A percentile compares a stretch with the other conserved stretches of the same genome.
phyloP scores from a whole-genome alignment of 148 eudicot genomes.

The Chenopodium berlandieri region DNA sequence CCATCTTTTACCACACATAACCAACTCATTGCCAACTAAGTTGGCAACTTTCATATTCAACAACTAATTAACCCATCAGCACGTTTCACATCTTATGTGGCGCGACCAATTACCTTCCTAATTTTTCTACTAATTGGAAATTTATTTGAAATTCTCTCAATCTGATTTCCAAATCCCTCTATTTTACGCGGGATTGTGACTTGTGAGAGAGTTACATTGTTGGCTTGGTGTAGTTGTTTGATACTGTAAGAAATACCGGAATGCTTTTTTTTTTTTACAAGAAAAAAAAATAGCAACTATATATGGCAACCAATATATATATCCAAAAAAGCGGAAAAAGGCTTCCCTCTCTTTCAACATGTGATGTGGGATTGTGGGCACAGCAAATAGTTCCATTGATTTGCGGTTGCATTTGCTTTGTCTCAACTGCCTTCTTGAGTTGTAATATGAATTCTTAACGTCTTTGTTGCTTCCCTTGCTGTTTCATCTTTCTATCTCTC shows the following conservation, averaged over 20 bases:
- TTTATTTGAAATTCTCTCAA: too few species aligned
- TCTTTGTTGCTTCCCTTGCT: slow-evolving; percentile 21
- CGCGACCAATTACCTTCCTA: too few species aligned
- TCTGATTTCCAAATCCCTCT: neutral
- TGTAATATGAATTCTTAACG: slow-evolving; percentile 28
- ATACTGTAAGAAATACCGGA: too few species aligned
- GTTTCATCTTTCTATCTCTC: slow-evolving; percentile 10
- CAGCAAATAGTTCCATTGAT: slow-evolving; percentile 19
- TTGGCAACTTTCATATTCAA: neutral
- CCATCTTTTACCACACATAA: slow-evolving; percentile 19
- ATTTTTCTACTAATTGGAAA: too few species aligned
- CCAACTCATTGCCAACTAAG: slow-evolving; percentile 13
- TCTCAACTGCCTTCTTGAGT: slow-evolving; percentile 23
- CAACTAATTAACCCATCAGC: neutral
- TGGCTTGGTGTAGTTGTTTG: neutral
- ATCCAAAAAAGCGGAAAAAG: slow-evolving; percentile 19
- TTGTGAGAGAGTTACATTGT: neutral
- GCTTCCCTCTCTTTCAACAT: slow-evolving; percentile 21
- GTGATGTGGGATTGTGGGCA: slow-evolving; percentile 37
- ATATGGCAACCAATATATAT: slow-evolving; percentile 2
- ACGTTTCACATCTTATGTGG: too few species aligned
- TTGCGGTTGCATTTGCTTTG: slow-evolving; percentile 31
- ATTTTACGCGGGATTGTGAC: neutral
- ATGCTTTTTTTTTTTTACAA: neutral
- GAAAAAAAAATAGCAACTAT: neutral